phyloP scores from a whole-genome alignment of 805 yeast genomes.

The Barnettozyma vustinii region DNA sequence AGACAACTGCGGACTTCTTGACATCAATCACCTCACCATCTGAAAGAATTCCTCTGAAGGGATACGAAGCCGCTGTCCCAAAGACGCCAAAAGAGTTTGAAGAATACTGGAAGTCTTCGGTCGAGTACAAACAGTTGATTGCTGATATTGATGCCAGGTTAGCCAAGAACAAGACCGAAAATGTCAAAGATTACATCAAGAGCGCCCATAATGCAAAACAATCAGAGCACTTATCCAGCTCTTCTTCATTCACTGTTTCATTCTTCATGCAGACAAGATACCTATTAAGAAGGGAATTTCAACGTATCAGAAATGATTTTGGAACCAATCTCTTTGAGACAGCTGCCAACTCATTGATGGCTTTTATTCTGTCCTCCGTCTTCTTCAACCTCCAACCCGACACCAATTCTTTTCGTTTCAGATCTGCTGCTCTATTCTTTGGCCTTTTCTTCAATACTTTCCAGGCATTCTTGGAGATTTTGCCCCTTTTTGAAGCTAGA shows the following conservation, averaged over 20 bases:
- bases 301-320: conserved; percentile 44
- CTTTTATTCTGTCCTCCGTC: conserved; percentile 48
- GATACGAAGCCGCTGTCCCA: conserved; percentile 51
- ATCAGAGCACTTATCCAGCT: conserved; percentile 36
- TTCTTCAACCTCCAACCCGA: conserved; percentile 41
- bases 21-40: conserved; percentile 66
- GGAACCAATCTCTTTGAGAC: conserved; percentile 38
- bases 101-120: conserved; percentile 49
- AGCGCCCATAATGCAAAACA: conserved; percentile 45
- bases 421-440: conserved; percentile 61
- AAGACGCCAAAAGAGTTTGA: conserved; percentile 58
- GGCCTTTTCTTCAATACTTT: conserved; percentile 56
- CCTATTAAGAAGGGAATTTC: conserved; percentile 37
- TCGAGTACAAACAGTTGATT: conserved; percentile 35
- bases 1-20: conserved; percentile 65
- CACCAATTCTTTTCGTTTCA: conserved; percentile 42
- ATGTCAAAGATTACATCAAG: conserved; percentile 23
- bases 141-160: conserved; percentile 32
- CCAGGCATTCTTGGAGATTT: conserved; percentile 49
- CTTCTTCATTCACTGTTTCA: conserved; percentile 44
- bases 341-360: conserved; percentile 43
- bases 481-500: conserved; percentile 47
- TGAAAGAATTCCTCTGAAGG: conserved; percentile 46
- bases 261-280: conserved; percentile 45
- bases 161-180: conserved; percentile 8